Percentiles rank a stretch among this genome's conserved stretches.
Evolutionary conservation across 345 rosid species (phyloP).

Genomic region (Eutrema heterophyllum): DNA sequence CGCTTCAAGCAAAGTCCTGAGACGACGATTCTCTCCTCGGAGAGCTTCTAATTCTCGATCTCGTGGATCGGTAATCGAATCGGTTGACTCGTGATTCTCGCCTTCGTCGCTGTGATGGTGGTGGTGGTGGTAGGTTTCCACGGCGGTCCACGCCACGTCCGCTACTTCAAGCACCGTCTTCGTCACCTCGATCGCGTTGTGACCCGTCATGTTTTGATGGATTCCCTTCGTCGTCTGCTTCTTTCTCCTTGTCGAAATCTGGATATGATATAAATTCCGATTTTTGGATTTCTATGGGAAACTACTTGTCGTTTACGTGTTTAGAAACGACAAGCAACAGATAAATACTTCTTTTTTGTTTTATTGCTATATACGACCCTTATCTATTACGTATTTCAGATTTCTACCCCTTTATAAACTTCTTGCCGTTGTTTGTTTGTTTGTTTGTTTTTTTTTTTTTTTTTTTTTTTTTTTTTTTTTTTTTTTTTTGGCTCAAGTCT

Average conservation of each 20-base stretch:
- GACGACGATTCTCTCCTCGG: constrained; percentile 58
- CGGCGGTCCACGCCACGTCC: constrained; percentile 82
- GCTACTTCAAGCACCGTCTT: constrained; percentile 97
- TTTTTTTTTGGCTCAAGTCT: too few species aligned
- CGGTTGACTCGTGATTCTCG: constrained; percentile 12
- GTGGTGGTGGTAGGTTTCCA: constrained; percentile 57
- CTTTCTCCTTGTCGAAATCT: not conserved
- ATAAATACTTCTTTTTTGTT: too few species aligned
- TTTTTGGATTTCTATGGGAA: not conserved
- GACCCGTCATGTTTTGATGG: constrained; percentile 41
- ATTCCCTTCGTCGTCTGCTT: not conserved
- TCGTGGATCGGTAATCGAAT: constrained; percentile 17
- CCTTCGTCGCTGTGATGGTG: constrained; percentile 25
- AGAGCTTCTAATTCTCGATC: constrained; percentile 54
- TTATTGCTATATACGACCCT: too few species aligned
- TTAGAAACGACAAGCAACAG: constrained; percentile 20
- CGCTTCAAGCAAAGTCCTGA: constrained; percentile 58
- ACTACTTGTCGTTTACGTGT: constrained; percentile 31
- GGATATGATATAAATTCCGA: constrained; percentile 7
- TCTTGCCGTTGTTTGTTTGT: too few species aligned
- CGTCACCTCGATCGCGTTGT: constrained; percentile 72
- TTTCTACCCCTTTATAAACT: too few species aligned
- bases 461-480: too few species aligned
- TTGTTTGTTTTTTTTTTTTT: too few species aligned
- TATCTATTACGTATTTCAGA: too few species aligned